A percentile compares a stretch with the other conserved stretches of the same genome.
phyloP scores from a whole-genome alignment of 805 yeast species.

The Kodamaea sagamina region DNA sequence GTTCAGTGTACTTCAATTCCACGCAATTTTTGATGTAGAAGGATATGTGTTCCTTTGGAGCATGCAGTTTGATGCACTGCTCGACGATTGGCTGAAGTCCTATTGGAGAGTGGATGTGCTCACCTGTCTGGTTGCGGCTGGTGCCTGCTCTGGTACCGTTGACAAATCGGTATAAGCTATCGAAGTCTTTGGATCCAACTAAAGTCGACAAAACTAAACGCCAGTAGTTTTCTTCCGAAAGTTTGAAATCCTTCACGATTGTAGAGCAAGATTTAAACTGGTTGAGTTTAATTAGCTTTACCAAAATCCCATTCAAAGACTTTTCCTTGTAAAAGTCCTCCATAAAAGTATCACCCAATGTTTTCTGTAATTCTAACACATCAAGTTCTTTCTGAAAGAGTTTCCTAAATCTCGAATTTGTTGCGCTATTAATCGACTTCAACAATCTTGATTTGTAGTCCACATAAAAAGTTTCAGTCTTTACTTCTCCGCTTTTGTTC shows the following conservation, averaged over 20 bases:
- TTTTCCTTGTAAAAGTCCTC: conserved; percentile 29
- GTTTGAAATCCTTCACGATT: conserved; percentile 52
- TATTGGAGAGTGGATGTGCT: conserved; percentile 60
- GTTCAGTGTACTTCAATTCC: conserved; percentile 45
- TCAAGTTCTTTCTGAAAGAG: conserved; percentile 32
- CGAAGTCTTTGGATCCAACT: conserved; percentile 52
- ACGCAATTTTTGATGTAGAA: conserved; percentile 57
- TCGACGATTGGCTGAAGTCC: conserved; percentile 68
- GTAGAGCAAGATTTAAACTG: conserved; percentile 54
- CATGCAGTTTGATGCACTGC: conserved; percentile 49
- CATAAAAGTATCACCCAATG: conserved; percentile 36
- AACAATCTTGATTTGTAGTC: conserved; percentile 27
- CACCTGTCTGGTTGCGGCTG: conserved; percentile 36
- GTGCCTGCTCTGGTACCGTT: conserved; percentile 1
- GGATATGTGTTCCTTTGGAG: conserved; percentile 61
- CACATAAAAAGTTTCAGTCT: conserved; percentile 22
- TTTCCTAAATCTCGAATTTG: conserved; percentile 22
- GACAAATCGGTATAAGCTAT: conserved; percentile 47
- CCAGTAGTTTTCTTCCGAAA: conserved; percentile 59
- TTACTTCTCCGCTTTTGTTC: conserved; percentile 8
- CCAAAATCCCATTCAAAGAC: conserved; percentile 29
- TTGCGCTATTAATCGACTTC: conserved; percentile 23
- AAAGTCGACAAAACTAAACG: conserved; percentile 53
- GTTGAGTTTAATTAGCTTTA: conserved; percentile 35
- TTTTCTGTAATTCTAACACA: conserved; percentile 34